Conservation (phyloP, 345 rosid genomes). For the Acer campestre region DNA sequence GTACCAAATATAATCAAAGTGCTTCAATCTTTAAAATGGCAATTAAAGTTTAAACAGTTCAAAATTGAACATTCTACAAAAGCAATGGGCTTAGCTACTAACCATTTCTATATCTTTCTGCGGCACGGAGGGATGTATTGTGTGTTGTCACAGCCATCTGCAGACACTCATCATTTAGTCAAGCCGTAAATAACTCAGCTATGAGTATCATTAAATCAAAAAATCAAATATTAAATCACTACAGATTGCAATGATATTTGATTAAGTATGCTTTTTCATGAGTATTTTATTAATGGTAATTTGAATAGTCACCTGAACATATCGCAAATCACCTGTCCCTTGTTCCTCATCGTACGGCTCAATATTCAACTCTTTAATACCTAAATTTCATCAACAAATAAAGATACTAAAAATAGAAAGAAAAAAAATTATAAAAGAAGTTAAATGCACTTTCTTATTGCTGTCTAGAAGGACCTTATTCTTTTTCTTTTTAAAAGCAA, state of each 20-base stretch:
- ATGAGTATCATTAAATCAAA: not conserved
- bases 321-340: slow-evolving; percentile 84
- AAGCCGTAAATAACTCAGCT: slow-evolving; percentile 3
- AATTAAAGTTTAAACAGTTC: not conserved
- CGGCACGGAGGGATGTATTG: slow-evolving; percentile 72
- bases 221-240: slow-evolving; percentile 15
- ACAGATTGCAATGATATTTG: not conserved
- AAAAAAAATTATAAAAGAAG: not conserved
- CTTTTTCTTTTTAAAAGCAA: not conserved
- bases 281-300: not conserved
- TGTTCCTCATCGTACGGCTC: slow-evolving; percentile 83
- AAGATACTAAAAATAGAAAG: not conserved
- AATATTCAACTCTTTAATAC: slow-evolving; percentile 63
- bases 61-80: slow-evolving; percentile 12
- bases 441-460: not conserved
- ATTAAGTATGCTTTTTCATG: not conserved
- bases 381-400: slow-evolving; percentile 32
- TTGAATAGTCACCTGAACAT: slow-evolving; percentile 69
- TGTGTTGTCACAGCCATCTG: slow-evolving; percentile 96
- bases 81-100: slow-evolving; percentile 17
- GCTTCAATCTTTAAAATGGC: slow-evolving; percentile 10
- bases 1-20: slow-evolving; percentile 21
- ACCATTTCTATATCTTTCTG: slow-evolving; percentile 88
- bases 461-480: not conserved
- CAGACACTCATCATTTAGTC: slow-evolving; percentile 26